phyloP scores from a whole-genome alignment of 345 rosid genomes.

The Limnanthes douglasii region DNA sequence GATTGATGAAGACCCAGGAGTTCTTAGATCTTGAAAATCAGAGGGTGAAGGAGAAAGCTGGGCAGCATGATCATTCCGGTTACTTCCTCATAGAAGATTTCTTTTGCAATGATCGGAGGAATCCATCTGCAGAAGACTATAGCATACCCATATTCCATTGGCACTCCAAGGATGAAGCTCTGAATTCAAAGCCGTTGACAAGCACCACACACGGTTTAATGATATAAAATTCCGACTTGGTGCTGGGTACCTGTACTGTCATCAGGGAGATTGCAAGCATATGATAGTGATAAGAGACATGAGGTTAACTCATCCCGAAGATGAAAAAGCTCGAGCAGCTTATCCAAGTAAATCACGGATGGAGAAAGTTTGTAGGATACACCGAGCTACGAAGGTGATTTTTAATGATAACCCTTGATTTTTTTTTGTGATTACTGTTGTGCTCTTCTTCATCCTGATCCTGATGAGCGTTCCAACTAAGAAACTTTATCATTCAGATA shows the following conservation, averaged over 20 bases:
- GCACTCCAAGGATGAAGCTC: constrained; percentile 62
- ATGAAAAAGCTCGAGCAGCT: constrained; percentile 38
- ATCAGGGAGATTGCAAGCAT: constrained; percentile 96
- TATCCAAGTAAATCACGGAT: constrained; percentile 52
- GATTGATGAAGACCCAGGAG: constrained; percentile 91
- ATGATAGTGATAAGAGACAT: constrained; percentile 63
- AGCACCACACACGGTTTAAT: constrained; percentile 50
- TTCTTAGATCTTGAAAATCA: constrained; percentile 70
- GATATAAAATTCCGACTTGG: constrained; percentile 69
- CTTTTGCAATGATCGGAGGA: constrained; percentile 71
- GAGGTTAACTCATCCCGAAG: constrained; percentile 73
- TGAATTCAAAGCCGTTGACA: constrained; percentile 30
- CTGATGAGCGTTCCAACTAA: no score
- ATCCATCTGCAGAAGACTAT: constrained; percentile 40
- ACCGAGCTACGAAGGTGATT: constrained; percentile 43
- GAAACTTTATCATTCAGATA: no score
- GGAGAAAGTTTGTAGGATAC: constrained; percentile 53
- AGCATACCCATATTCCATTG: constrained; percentile 67
- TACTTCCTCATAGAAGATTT: constrained; percentile 79
- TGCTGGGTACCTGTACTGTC: constrained; percentile 76
- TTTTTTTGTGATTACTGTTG: no score
- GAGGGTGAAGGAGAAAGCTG: constrained; percentile 54
- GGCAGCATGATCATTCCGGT: constrained; percentile 60
- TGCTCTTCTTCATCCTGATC: no score
- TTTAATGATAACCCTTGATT: no score